Base-by-base conservation (phyloP, 78 protist species). In the Mantamonas sphyraenae region DNA sequence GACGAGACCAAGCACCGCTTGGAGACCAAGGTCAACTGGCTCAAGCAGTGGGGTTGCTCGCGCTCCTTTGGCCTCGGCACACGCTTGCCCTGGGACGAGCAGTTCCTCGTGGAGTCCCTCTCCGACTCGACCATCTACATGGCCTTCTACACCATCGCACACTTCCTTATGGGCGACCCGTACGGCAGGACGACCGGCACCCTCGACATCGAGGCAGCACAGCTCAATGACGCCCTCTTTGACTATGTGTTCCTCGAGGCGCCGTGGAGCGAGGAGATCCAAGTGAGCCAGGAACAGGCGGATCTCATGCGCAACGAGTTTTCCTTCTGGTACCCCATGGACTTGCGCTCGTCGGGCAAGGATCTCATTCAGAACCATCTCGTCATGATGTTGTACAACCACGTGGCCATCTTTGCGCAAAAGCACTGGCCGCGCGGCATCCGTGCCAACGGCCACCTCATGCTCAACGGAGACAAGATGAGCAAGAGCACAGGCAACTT, bases 91-190 rank as follows among this genome's bases (percentile, higher is more conserved):
- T 90, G 93, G 95, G 95, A 85, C 76, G 57, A 60, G 37, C 53
- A 74, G 66, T 88, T 71, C 71, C 67, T 98, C 35, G 93, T 98
- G 59, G 99, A 98, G 75, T 92, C 98, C 24, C 96, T 98, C 30
- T 94, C 98, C 40, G 99, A 98, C 85, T 94, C 98, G 19, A 97
- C 99, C 71, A 93, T 97, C 75, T 98, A 98, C 91, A 96, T 92
- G 97, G 98, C 99, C 9, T 98, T 86, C 87, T 98, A 98, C 90
- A 93, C 99, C 37, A 73, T 97, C 43, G 94, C 97, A 14, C 98
- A 93, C 57, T 19, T 88, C 20, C 95, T 94, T n/a, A 97, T 90
- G 64, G 81, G 66, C 55, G 35, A 28, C 45, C 47, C 94, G 20
- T 73, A 80, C 45, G 99, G 99, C 40, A 0, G 72, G 16, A 43